phyloP scores from a whole-genome alignment of 768 basidiomycete species.

The Tulasnella sp. region DNA sequence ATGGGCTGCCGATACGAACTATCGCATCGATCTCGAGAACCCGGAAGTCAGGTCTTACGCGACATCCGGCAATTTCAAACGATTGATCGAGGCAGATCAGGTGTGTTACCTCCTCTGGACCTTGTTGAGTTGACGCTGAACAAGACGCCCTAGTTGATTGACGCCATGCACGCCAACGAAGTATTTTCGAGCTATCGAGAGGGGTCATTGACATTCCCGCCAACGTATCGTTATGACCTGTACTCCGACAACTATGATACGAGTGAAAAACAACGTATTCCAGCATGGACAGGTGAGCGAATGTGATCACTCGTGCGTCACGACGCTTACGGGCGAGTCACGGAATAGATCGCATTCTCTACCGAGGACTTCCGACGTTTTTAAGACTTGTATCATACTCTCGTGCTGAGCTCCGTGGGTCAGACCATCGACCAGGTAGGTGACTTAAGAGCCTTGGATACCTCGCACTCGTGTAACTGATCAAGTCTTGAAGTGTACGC shows the following conservation, averaged over 20 bases:
- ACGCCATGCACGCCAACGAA: constrained; percentile 68
- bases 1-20: constrained; percentile 96
- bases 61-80: constrained; percentile 65
- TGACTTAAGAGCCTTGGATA: neutral
- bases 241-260: constrained; percentile 89
- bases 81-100: constrained; percentile 83
- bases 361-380: constrained; percentile 58
- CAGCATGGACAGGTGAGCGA: constrained; percentile 90
- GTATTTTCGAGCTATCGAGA: constrained; percentile 87
- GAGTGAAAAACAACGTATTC: constrained; percentile 94
- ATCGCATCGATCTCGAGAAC: constrained; percentile 88
- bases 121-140: neutral
- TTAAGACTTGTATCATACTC: constrained; percentile 80
- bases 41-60: constrained; percentile 73
- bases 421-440: constrained; percentile 92
- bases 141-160: constrained; percentile 58
- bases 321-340: neutral
- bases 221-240: constrained; percentile 91
- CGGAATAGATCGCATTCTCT: constrained; percentile 85
- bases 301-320: constrained; percentile 54
- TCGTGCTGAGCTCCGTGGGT: constrained; percentile 82
- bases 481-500: constrained; percentile 66
- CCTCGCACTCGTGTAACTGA: neutral
- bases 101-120: constrained; percentile 48
- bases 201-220: constrained; percentile 86